Evolutionary conservation across 2,329 filamentous ascomycete species (phyloP).

Genomic region (Neoscytalidium dimidiatum): DNA sequence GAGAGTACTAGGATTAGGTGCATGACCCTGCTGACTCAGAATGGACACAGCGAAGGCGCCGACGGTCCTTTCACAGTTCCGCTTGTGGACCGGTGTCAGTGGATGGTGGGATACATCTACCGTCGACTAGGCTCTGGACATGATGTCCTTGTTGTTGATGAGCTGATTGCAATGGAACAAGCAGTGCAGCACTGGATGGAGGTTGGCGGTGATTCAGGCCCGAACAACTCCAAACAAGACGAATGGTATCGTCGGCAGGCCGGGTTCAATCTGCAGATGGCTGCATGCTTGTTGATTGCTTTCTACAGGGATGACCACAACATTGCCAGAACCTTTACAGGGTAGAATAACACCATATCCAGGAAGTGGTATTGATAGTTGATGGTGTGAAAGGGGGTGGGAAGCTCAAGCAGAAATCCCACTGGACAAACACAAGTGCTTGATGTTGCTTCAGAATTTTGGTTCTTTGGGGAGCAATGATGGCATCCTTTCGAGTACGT

Average conservation of each 20-base stretch:
- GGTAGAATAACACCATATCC: too few relatives aligned
- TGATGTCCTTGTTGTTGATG: background rate
- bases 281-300: background rate
- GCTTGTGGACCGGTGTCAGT: background rate
- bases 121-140: background rate
- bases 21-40: background rate
- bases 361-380: too few relatives aligned
- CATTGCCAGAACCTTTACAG: too few relatives aligned
- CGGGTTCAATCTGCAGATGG: background rate
- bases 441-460: too few relatives aligned
- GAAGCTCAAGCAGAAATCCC: too few relatives aligned
- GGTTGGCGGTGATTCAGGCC: background rate
- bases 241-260: background rate
- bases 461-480: too few relatives aligned
- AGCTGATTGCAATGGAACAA: background rate
- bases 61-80: background rate
- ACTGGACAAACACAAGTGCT: too few relatives aligned
- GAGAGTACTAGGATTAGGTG: background rate
- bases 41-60: background rate
- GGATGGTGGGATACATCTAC: background rate
- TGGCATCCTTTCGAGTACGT: too few relatives aligned
- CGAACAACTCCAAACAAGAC: background rate
- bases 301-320: too few relatives aligned
- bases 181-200: background rate
- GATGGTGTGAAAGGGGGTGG: too few relatives aligned